These are phyloP conservation scores for Cymodocea nodosa DNA, from an alignment of 116 monocot species.

Conservation along the genomic window DNA sequence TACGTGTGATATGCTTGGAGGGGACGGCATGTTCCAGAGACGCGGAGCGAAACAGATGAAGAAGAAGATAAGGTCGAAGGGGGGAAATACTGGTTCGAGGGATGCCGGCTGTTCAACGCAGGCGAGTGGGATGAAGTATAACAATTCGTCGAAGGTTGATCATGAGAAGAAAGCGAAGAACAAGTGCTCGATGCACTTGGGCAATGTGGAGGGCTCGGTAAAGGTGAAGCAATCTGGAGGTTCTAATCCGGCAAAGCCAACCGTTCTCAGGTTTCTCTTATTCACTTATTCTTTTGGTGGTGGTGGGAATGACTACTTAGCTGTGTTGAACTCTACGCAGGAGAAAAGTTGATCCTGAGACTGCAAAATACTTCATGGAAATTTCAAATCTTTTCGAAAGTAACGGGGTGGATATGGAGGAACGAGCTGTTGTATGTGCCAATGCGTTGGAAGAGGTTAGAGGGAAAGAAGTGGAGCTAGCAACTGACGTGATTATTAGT, in stretches of 20 bases:
- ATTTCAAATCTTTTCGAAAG: constrained; percentile 62
- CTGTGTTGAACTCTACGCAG: constrained; percentile 15
- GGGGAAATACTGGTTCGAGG: neutral
- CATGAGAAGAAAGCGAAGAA: neutral
- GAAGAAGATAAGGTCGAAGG: neutral
- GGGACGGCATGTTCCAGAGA: neutral
- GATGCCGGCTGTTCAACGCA: neutral
- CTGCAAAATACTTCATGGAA: constrained; percentile 69
- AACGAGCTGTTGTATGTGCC: constrained; percentile 43
- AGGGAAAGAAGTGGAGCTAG: constrained; percentile 81
- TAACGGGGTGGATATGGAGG: constrained; percentile 57
- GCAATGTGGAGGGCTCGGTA: neutral
- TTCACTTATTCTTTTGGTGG: neutral
- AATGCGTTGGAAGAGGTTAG: constrained; percentile 82
- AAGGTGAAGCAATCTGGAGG: neutral
- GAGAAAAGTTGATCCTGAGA: constrained; percentile 81
- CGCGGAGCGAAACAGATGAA: neutral
- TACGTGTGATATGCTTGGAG: neutral
- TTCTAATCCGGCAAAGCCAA: neutral
- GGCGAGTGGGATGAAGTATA: neutral
- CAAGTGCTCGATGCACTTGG: neutral
- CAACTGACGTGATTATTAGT: constrained; percentile 71
- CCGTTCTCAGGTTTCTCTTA: neutral
- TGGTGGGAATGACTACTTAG: neutral
- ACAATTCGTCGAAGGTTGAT: neutral